phyloP scores from a whole-genome alignment of 441 rosid genomes.

The Brassica hybrid region DNA sequence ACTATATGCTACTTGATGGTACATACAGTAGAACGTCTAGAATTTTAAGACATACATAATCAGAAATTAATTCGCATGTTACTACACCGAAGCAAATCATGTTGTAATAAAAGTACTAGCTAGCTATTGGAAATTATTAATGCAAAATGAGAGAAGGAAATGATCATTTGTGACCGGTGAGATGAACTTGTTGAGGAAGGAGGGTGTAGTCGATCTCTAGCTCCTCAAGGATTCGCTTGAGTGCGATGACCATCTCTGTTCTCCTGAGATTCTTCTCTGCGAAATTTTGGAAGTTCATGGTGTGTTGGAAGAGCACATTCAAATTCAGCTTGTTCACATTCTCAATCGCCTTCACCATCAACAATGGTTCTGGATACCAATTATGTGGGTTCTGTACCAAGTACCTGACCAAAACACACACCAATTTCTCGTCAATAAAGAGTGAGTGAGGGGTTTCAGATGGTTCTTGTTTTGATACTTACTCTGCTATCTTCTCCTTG shows the following conservation, averaged over 20 bases:
- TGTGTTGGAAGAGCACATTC: constrained; percentile 58
- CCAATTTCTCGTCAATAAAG: not conserved
- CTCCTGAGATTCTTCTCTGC: constrained; percentile 64
- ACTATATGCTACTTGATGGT: no score
- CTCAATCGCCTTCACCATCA: constrained; percentile 12
- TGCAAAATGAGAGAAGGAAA: not conserved
- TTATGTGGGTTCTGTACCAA: constrained; percentile 2
- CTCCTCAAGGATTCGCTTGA: constrained; percentile 74
- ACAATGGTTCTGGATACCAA: constrained; percentile 9
- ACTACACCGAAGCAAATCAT: not conserved
- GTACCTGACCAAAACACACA: constrained; percentile 4
- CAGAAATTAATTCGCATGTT: not conserved
- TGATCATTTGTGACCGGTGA: constrained; percentile 25
- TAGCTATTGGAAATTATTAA: not conserved
- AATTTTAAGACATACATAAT: not conserved
- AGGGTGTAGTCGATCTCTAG: constrained; percentile 52
- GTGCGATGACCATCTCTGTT: constrained; percentile 57
- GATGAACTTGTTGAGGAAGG: constrained; percentile 11
- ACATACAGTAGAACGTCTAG: no score
- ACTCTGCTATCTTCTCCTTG: constrained; percentile 63
- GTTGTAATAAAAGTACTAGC: not conserved
- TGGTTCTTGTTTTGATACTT: constrained; percentile 34
- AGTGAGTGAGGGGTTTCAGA: not conserved
- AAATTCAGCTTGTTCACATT: constrained; percentile 56
- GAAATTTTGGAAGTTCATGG: constrained; percentile 73